Evolutionary conservation across 352 stramenopile species (phyloP).

Genomic region (Pythium folliculosum): DNA sequence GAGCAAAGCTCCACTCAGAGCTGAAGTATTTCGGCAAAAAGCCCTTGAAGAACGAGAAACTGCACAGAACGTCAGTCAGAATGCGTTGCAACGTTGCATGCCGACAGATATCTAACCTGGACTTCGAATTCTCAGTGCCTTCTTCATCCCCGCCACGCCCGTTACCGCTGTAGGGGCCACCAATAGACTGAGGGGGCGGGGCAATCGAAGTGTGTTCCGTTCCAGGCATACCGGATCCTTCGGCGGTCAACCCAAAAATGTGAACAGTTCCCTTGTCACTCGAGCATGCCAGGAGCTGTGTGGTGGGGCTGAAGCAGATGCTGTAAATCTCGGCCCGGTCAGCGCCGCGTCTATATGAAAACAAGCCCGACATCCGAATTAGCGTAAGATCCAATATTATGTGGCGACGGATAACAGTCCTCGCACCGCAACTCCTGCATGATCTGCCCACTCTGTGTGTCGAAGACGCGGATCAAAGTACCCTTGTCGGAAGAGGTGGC

Average conservation of each 20-base stretch:
- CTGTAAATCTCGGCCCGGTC: constrained; percentile 97
- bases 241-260: constrained; percentile 90
- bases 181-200: constrained; percentile 44
- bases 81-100: neutral
- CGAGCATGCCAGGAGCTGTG: constrained; percentile 93
- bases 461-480: constrained; percentile 97
- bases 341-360: constrained; percentile 84
- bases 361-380: neutral
- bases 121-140: constrained; percentile 88
- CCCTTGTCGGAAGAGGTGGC: constrained; percentile 97
- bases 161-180: constrained; percentile 47
- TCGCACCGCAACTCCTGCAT: constrained; percentile 80
- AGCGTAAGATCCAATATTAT: neutral
- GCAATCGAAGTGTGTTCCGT: constrained; percentile 60
- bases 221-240: constrained; percentile 56
- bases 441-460: constrained; percentile 93
- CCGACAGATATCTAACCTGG: constrained; percentile 42
- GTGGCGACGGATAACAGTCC: neutral
- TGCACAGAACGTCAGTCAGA: constrained; percentile 20
- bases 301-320: constrained; percentile 95
- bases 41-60: constrained; percentile 89
- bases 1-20: constrained; percentile 94
- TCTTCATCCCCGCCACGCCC: constrained; percentile 55
- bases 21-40: constrained; percentile 93
- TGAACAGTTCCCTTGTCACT: constrained; percentile 98